phyloP scores from a whole-genome alignment of 2,329 filamentous ascomycete genomes.

The Neonectria punicea region DNA sequence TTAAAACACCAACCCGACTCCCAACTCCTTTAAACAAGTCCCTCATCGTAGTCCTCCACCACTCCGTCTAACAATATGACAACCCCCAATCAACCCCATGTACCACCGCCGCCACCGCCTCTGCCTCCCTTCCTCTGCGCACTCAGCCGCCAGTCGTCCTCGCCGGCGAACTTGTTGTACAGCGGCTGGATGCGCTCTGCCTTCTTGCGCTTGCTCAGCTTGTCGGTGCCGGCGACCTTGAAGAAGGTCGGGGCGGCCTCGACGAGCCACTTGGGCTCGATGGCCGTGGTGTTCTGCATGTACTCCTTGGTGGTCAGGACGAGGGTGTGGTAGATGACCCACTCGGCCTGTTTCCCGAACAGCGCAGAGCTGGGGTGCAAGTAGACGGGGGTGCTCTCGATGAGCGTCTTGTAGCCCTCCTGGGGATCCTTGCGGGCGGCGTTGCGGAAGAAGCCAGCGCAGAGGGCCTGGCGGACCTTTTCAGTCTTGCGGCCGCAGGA shows the following conservation, averaged over 20 bases:
- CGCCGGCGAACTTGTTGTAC: conserved; percentile 90
- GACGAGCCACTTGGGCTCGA: conserved; percentile 94
- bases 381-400: conserved; percentile 94
- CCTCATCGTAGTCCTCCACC: not conserved
- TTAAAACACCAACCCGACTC: not conserved
- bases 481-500: conserved; percentile 90
- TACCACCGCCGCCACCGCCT: conserved; percentile 87
- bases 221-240: conserved; percentile 91
- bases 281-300: conserved; percentile 93
- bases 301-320: conserved; percentile 97
- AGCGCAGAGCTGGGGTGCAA: conserved; percentile 91
- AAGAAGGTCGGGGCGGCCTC: conserved; percentile 99
- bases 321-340: conserved; percentile 92
- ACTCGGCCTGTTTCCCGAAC: conserved; percentile 95
- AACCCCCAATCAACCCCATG: conserved; percentile 75
- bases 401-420: conserved; percentile 97
- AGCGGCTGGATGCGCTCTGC: conserved; percentile 94
- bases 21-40: not conserved
- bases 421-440: conserved; percentile 93
- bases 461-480: conserved; percentile 88
- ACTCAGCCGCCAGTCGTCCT: conserved; percentile 94
- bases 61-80: not conserved
- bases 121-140: conserved; percentile 87
- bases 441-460: conserved; percentile 95
- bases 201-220: conserved; percentile 89